Base-by-base conservation (phyloP, 1,139 yeast species). In the Saccharomycopsis hybrid region DNA sequence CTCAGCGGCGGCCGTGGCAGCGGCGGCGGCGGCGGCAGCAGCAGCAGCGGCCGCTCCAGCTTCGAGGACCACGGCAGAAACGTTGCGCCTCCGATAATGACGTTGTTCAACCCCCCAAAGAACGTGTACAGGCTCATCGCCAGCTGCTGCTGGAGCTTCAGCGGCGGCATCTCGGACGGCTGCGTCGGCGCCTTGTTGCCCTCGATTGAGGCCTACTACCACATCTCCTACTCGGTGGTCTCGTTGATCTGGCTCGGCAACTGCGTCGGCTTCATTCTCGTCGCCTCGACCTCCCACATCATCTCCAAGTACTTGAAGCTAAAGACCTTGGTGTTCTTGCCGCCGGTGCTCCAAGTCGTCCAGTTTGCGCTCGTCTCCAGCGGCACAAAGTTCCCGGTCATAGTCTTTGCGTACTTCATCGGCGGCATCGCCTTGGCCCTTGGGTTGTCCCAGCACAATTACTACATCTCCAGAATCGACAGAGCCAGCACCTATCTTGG, bases 381-480 rank as follows among this genome's bases (percentile, higher is more conserved):
- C 1, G 71, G 71, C 2, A 58, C 62, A 7, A 54, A 56, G 13
- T 67, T 64, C 55, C 62, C 64, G 0, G 60, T 74, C 3, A 70
- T 76, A 9, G 80, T 77, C 13, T 60, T 72, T 41, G 84, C 72
- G 0, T 80, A 74, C 58, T 77, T 75, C 59, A 65, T 79, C 56
- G 81, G 82, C 2, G 87, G 87, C 0, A 59, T 77, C 43, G 88
- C 86, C 0, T 61, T 70, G 33, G 86, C 85, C 1, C 63, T 71
- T n/a, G 71, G 74, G 2, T 67, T 77, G 37, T 74, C 84, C 3
- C 81, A 78, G 53, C 71, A 73, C 53, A 82, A 81, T 58, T 71
- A 79, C n/a, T 80, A 78, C 55, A 59, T 80, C 13, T 70, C 81
- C 4, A 65, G 76, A 45, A 65, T 80, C 47, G 71, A 74, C 42